A percentile compares a stretch with the other conserved stretches of the same genome.
Evolutionary conservation across 257 asterid species (phyloP).

Genomic region (Striga asiatica): DNA sequence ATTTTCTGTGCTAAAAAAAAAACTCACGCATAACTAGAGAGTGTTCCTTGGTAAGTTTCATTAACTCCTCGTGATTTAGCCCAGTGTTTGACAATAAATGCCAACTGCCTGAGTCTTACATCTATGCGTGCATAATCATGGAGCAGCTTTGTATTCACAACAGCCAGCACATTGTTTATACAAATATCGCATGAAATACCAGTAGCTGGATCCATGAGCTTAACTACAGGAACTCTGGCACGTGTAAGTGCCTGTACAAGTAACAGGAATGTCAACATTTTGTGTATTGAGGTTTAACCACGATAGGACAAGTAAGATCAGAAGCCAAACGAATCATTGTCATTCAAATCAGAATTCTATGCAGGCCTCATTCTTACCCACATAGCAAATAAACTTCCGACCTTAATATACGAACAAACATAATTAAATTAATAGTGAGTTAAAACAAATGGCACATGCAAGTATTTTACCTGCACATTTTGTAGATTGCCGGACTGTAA

Average conservation of each 20-base stretch:
- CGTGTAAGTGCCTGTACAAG: conserved; percentile 82
- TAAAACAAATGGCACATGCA: not conserved
- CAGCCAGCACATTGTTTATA: conserved; percentile 82
- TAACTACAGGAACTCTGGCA: conserved; percentile 92
- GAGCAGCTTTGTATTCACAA: conserved; percentile 83
- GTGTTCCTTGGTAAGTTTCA: conserved; percentile 86
- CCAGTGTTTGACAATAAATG: conserved; percentile 93
- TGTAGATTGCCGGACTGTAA: conserved; percentile 59
- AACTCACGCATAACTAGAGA: conserved; percentile 96
- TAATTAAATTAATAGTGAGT: no score
- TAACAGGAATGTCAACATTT: not conserved
- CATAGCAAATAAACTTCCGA: no score
- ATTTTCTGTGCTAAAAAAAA: not conserved
- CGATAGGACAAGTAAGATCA: no score
- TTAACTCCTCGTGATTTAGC: conserved; percentile 91
- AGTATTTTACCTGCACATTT: conserved; percentile 84
- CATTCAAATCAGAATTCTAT: no score
- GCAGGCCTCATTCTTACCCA: no score
- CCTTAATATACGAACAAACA: no score
- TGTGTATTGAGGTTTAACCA: not conserved
- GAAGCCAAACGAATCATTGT: no score
- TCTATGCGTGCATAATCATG: conserved; percentile 82
- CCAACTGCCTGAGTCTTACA: conserved; percentile 74
- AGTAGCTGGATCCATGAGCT: conserved; percentile 93
- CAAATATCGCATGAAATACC: conserved; percentile 88